Conservation (phyloP, 305 asterid genomes). For the Ilex paraguariensis region DNA sequence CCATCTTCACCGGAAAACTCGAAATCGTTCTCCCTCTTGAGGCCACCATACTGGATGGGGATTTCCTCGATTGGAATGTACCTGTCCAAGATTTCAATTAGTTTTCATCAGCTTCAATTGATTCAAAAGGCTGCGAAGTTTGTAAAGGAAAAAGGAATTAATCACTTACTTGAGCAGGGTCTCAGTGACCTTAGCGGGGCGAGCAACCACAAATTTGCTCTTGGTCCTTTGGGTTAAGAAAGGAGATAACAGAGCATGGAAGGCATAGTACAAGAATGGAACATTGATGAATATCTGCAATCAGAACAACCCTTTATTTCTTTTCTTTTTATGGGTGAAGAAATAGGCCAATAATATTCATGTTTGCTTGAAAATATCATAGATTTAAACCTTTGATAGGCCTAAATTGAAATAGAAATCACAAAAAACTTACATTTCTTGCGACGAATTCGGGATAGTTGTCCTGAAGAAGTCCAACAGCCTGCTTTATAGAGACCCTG, state of each 20-base stretch:
- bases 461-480: conserved; percentile 66
- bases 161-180: conserved; percentile 72
- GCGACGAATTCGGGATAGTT: conserved; percentile 86
- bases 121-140: not conserved
- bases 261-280: conserved; percentile 82
- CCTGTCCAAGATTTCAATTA: conserved; percentile 27
- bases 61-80: conserved; percentile 65
- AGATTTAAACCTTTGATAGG: no score
- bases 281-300: conserved; percentile 78
- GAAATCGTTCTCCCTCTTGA: conserved; percentile 52
- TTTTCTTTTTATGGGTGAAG: not conserved
- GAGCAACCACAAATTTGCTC: conserved; percentile 76
- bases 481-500: conserved; percentile 52
- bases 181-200: conserved; percentile 68
- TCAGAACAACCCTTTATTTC: not conserved
- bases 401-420: not conserved
- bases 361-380: no score
- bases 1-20: conserved; percentile 48
- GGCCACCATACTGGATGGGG: conserved; percentile 72
- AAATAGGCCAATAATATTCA: no score
- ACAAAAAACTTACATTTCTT: conserved; percentile 44
- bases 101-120: conserved; percentile 3
- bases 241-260: conserved; percentile 56
- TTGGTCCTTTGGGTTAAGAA: conserved; percentile 75
- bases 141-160: not conserved